These are phyloP conservation scores for Pseudogymnoascus sp. DNA, from an alignment of 2,329 filamentous ascomycete species.

Conservation along the genomic window DNA sequence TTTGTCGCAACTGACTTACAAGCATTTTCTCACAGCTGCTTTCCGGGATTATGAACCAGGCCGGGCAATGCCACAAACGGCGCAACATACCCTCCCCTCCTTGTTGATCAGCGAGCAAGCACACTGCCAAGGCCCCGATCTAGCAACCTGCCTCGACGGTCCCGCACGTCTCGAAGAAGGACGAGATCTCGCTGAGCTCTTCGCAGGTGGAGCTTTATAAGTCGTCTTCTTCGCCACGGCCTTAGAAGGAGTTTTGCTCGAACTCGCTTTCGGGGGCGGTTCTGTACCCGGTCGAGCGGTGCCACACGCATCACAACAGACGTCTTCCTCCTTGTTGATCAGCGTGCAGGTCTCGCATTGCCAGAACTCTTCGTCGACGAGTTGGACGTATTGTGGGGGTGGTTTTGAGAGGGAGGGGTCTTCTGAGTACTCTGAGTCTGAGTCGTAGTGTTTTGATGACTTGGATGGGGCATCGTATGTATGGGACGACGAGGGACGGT, in stretches of 20 bases:
- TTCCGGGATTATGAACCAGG: background rate
- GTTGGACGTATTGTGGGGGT: conserved; percentile 27
- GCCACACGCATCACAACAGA: conserved; percentile 52
- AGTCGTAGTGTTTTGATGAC: conserved; percentile 26
- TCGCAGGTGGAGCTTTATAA: background rate
- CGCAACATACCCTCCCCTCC: background rate
- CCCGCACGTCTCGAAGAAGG: background rate
- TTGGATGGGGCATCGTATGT: conserved; percentile 18
- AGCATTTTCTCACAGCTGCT: background rate
- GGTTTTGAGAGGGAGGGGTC: background rate
- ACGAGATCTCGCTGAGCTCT: background rate
- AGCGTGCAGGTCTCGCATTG: conserved; percentile 53
- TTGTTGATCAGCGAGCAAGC: background rate
- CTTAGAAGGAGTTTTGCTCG: background rate
- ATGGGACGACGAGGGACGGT: background rate
- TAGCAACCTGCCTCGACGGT: background rate
- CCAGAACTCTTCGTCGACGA: conserved; percentile 36
- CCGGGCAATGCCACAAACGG: background rate
- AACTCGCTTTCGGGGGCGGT: background rate
- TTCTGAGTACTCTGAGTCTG: conserved; percentile 3
- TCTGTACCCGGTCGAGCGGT: background rate
- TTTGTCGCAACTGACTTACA: background rate
- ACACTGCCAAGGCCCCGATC: background rate
- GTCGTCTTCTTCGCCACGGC: background rate
- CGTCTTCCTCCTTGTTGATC: conserved; percentile 48